Evolutionary conservation across 1,284 basidiomycete genomes (phyloP), one percentile per base, ranked within the genome.

Genomic region (Boletellus deceptivus): DNA sequence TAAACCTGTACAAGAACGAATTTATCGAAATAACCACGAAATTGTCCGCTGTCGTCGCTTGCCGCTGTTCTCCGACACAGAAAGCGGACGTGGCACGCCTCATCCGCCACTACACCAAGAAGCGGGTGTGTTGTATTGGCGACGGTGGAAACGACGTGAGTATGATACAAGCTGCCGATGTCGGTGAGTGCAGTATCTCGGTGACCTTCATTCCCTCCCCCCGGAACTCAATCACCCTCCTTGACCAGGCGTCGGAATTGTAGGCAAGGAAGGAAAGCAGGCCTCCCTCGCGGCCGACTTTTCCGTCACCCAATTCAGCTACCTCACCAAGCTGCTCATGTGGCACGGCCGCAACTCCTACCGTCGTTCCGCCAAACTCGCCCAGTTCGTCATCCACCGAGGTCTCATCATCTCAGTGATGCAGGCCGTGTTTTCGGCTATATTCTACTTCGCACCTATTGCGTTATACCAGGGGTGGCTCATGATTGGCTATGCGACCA

Each of bases 271-370:
- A 75, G 97, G 97, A 14, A 96, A 93, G 69, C 97, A 99, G 70
- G 97, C 97, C 0, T 97, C 94, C 0, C 80, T 99, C 2, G 96
- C 97, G 0, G 97, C 97, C 13, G 97, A 99, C 70, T 99, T 99
- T 64, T 96, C 93, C 4, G 90, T 99, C 56, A 95, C 85, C 4
- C 97, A 99, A 67, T 99, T 99, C 79, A 91, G 89, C 64, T 83
- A 85, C 69, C 82, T 99, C 46, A 96, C 94, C 25, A 98, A 98
- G 69, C 82, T 99, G 0, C 84, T 99, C 11, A 82, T 99, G 29
- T 96, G 93, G 93, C 93, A 96, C 60, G 97, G 97, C 0, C 86
- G 97, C 35, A 98, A 99, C 71, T 97, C 93, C 16, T 99, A 99
- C 72, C 93, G 97, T 52, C 92, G 97, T 53, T 96, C 92, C 0